Percentiles rank a stretch among this genome's conserved stretches.
These are phyloP conservation scores for Populus davidiana DNA, from an alignment of 345 rosid genomes.

Conservation along the genomic window DNA sequence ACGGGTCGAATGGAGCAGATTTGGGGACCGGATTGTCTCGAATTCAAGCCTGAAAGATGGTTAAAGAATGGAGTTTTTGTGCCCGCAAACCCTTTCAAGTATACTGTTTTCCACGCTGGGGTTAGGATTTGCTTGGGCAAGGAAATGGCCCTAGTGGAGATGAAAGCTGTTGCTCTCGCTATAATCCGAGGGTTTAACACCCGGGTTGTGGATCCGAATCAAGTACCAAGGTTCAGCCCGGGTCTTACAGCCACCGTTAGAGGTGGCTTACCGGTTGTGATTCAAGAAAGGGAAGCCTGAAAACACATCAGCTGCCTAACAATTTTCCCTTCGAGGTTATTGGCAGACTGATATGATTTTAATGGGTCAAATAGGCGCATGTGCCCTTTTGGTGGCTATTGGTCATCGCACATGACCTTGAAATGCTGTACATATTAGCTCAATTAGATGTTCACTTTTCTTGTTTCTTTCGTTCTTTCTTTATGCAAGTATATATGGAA, in stretches of 20 bases:
- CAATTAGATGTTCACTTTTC: not conserved
- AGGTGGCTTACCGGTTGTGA: conserved; percentile 66
- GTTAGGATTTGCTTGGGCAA: conserved; percentile 62
- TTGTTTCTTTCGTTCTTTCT: not conserved
- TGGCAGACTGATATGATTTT: not conserved
- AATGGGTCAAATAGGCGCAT: not conserved
- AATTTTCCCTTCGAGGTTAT: not conserved
- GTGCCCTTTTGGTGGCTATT: not conserved
- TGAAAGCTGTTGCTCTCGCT: conserved; percentile 49
- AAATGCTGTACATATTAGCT: not conserved
- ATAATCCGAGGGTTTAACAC: conserved; percentile 39
- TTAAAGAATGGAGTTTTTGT: conserved; percentile 40
- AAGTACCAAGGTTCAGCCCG: conserved; percentile 46
- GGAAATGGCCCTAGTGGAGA: conserved; percentile 57
- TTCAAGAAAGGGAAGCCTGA: conserved; percentile 28
- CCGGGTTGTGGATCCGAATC: conserved; percentile 29
- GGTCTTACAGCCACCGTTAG: conserved; percentile 75
- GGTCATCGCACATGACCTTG: not conserved
- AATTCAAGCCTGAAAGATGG: conserved; percentile 61
- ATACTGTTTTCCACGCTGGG: conserved; percentile 71
- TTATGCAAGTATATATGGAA: not conserved
- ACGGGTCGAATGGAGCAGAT: conserved; percentile 61
- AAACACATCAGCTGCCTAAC: not conserved
- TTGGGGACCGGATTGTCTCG: conserved; percentile 52
- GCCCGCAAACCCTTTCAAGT: conserved; percentile 40